phyloP scores from a whole-genome alignment of 1,284 basidiomycete genomes.

The Boletus semigastroideus region DNA sequence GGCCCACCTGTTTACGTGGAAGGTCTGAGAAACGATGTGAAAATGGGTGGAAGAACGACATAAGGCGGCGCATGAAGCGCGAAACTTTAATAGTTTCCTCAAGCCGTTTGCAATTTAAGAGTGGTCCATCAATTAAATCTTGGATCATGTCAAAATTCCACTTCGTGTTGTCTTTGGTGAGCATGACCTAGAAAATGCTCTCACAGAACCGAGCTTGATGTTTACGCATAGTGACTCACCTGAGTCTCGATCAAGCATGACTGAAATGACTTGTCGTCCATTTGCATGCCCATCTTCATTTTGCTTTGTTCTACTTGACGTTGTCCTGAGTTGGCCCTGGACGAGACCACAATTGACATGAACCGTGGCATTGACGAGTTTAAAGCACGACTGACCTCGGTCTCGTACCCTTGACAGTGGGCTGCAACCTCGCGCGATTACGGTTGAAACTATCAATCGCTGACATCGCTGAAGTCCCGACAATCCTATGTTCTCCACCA shows the following conservation, averaged over 20 bases:
- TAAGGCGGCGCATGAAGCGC: slow-evolving; percentile 83
- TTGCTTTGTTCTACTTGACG: slow-evolving; percentile 89
- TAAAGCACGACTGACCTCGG: slow-evolving; percentile 46
- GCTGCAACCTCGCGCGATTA: slow-evolving; percentile 69
- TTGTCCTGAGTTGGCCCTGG: slow-evolving; percentile 87
- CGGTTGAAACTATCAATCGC: slow-evolving; percentile 92
- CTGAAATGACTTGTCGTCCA: slow-evolving; percentile 92
- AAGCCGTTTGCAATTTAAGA: slow-evolving; percentile 89
- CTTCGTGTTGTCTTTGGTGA: slow-evolving; percentile 86
- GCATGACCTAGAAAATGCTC: slow-evolving; percentile 61
- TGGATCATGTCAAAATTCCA: slow-evolving; percentile 92
- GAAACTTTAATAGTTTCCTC: slow-evolving; percentile 94
- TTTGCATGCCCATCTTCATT: slow-evolving; percentile 85
- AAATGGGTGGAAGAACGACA: slow-evolving; percentile 93
- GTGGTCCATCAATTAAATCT: slow-evolving; percentile 90
- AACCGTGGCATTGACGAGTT: neutral
- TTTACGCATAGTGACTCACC: slow-evolving; percentile 39
- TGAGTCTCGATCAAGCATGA: slow-evolving; percentile 81
- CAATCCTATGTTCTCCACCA: slow-evolving; percentile 70
- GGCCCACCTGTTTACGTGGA: slow-evolving; percentile 64
- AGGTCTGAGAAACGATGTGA: slow-evolving; percentile 82
- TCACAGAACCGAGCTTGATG: slow-evolving; percentile 1
- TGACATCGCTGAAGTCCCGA: slow-evolving; percentile 83
- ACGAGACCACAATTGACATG: neutral
- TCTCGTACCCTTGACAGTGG: slow-evolving; percentile 53